Conservation (phyloP, 1,284 basidiomycete species). For the Heterobasidion occidentale region DNA sequence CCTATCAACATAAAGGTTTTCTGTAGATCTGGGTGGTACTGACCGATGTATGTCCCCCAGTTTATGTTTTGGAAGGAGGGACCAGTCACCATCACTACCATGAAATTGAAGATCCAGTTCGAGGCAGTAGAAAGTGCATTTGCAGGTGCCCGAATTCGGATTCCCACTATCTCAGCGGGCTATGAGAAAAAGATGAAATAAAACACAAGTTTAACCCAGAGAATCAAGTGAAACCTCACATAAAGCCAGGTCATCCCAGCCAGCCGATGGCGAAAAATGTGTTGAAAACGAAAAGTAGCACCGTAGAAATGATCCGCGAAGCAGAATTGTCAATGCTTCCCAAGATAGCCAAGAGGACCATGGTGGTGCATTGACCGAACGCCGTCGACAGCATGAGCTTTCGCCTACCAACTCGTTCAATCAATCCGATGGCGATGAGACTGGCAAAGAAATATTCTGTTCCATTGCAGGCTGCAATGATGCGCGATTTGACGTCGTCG, state of each 20-base stretch:
- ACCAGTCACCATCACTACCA: conserved; percentile 63
- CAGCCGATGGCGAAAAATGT: conserved; percentile 67
- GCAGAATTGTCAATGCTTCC: conserved; percentile 39
- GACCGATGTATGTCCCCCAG: conserved; percentile 57
- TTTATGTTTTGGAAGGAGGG: conserved; percentile 53
- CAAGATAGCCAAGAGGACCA: conserved; percentile 51
- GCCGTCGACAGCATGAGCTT: conserved; percentile 67
- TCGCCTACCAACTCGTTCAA: conserved; percentile 56
- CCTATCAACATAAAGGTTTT: not conserved
- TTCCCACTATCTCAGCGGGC: conserved; percentile 59
- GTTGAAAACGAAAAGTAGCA: conserved; percentile 63
- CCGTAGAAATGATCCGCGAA: conserved; percentile 44
- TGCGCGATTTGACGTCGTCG: conserved; percentile 50
- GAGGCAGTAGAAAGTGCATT: conserved; percentile 62
- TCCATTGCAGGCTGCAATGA: conserved; percentile 63
- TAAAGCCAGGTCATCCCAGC: conserved; percentile 72
- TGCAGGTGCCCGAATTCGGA: conserved; percentile 57
- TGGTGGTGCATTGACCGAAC: conserved; percentile 54
- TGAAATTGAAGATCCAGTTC: conserved; percentile 64
- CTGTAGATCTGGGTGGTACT: conserved; percentile 4
- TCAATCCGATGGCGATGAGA: conserved; percentile 47
- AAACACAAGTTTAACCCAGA: not conserved
- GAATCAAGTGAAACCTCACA: conserved; percentile 25
- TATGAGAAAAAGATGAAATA: conserved; percentile 15
- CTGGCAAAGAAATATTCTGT: conserved; percentile 64